phyloP scores from a whole-genome alignment of 306 rosid species.

The Inga leiocalycina region DNA sequence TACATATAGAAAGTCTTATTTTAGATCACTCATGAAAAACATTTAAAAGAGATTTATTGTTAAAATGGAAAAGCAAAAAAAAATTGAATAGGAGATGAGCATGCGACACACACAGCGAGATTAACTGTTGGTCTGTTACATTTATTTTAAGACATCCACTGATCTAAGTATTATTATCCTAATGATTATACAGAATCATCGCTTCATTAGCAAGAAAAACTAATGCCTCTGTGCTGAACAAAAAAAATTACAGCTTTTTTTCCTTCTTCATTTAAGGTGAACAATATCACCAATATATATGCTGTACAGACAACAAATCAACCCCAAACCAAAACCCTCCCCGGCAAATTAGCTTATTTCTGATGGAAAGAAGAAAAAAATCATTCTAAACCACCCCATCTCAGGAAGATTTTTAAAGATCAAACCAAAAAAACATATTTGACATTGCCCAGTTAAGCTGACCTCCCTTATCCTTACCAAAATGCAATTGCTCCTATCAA shows the following conservation, averaged over 20 bases:
- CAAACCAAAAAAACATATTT: conserved; percentile 32
- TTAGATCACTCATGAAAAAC: neutral
- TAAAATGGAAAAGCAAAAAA: neutral
- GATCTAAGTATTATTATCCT: neutral
- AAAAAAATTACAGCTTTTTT: neutral
- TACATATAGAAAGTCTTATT: neutral
- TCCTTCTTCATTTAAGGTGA: conserved; percentile 31
- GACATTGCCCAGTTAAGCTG: conserved; percentile 26
- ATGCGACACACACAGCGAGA: no score
- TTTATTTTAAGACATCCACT: neutral
- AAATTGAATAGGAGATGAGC: neutral
- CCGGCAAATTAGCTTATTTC: conserved; percentile 47
- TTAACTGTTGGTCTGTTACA: neutral
- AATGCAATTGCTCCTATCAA: conserved; percentile 37
- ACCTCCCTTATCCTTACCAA: conserved; percentile 12
- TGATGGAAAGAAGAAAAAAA: conserved; percentile 38
- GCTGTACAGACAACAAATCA: conserved; percentile 57
- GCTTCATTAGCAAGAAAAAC: neutral
- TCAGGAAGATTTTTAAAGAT: conserved; percentile 33
- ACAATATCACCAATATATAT: conserved; percentile 40
- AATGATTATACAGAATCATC: neutral
- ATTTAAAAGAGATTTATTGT: neutral
- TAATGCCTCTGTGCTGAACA: neutral
- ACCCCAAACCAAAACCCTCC: conserved; percentile 52
- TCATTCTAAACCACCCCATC: conserved; percentile 36